Evolutionary conservation across 2,329 filamentous ascomycete genomes (phyloP).

Genomic region (Davidsoniella virescens): DNA sequence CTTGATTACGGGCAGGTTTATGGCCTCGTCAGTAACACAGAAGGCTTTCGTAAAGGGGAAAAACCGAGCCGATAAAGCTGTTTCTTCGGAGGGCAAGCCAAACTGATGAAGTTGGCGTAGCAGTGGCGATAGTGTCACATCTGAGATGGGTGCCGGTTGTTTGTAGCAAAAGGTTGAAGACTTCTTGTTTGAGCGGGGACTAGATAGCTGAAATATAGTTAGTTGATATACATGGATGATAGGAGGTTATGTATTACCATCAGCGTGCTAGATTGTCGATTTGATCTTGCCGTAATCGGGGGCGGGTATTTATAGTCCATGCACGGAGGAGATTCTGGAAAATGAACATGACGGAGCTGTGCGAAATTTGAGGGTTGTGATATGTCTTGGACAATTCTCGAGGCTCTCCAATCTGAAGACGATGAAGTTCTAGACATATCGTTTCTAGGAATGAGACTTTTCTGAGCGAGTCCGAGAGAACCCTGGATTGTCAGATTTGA

Average conservation of each 20-base stretch:
- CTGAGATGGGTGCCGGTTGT: background rate
- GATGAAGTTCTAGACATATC: background rate
- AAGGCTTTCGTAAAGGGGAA: conserved; percentile 32
- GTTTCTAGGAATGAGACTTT: background rate
- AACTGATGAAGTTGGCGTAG: conserved; percentile 1
- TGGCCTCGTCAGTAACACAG: conserved; percentile 17
- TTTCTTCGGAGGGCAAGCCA: conserved; percentile 21
- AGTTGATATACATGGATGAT: background rate
- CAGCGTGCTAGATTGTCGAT: background rate
- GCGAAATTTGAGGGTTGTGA: background rate
- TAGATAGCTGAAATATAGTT: background rate
- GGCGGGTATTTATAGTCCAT: too few relatives aligned
- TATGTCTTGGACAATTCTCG: background rate
- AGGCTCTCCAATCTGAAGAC: background rate
- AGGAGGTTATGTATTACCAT: background rate
- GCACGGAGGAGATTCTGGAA: too few relatives aligned
- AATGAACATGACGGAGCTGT: too few relatives aligned
- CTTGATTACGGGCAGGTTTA: conserved; percentile 29
- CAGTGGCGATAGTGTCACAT: background rate
- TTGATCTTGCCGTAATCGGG: background rate
- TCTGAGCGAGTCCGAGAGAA: background rate
- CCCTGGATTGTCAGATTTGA: background rate
- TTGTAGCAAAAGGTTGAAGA: background rate
- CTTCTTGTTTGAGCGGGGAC: background rate
- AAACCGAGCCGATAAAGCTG: conserved; percentile 23